These are phyloP conservation scores for Glycine tomentella DNA, from an alignment of 306 rosid genomes.

Conservation along the genomic window DNA sequence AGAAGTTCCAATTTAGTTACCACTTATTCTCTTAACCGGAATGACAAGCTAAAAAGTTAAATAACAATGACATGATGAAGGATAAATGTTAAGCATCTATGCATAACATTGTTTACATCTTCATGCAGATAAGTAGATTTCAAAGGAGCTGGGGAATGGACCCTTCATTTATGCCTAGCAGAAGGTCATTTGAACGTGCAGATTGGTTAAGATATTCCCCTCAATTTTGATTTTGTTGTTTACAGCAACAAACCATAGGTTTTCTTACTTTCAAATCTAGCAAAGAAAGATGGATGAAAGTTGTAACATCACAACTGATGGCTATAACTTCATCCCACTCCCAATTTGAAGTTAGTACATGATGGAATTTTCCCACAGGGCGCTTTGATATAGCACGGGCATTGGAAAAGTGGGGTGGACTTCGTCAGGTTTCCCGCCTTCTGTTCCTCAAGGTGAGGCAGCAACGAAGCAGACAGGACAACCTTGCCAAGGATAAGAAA, in stretches of 20 bases:
- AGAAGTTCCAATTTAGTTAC: conserved; percentile 15
- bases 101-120: conserved; percentile 5
- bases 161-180: conserved; percentile 86
- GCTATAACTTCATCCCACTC: conserved; percentile 48
- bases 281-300: conserved; percentile 20
- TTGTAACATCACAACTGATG: too few relatives aligned
- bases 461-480: conserved; percentile 64
- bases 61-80: conserved; percentile 18
- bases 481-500: conserved; percentile 78
- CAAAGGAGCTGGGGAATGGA: conserved; percentile 98
- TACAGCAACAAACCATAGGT: conserved; percentile 9
- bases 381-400: conserved; percentile 92
- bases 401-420: conserved; percentile 95
- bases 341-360: conserved; percentile 19
- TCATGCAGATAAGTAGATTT: conserved; percentile 74
- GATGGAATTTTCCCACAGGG: conserved; percentile 57
- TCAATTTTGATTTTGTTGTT: conserved; percentile 12
- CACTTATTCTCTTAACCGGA: too few relatives aligned
- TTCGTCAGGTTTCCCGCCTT: conserved; percentile 89
- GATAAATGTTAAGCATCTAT: conserved; percentile 25
- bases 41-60: background rate
- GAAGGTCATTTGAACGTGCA: conserved; percentile 96
- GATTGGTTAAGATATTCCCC: conserved; percentile 54
- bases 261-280: conserved; percentile 5
- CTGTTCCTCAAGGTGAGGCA: conserved; percentile 80